Evolutionary conservation across 495 filamentous ascomycete species (phyloP), one percentile per base, ranked within the genome.

Genomic region (Hypoxylon fragiforme): DNA sequence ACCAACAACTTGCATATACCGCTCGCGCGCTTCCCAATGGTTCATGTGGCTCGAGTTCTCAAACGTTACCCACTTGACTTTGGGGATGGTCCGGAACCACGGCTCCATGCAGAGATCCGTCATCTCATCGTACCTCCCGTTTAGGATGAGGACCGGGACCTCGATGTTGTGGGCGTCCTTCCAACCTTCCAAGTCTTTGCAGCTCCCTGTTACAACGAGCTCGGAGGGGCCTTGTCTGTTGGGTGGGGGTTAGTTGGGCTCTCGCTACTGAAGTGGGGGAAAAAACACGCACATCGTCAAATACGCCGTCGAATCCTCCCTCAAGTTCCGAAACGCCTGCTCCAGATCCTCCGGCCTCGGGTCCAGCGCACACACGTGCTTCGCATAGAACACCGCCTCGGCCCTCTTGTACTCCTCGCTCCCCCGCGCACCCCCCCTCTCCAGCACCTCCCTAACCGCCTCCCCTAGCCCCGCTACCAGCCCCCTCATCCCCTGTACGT

Each of bases 41-140:
- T 66, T 63, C 58, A 74, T 70, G 63, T 81, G 78, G 36, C 70
- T 73, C n/a, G 71, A 68, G 30, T 75, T 66, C 20, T 65, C 62
- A 19, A 80, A 68, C 3, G 60, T 69, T 13, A 77, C 62, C 77
- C 78, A 80, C 47, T 71, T 77, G 20, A 76, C 73, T 22, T 72
- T 73, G 9, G 58, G 36, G 30, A 79, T 77, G 2, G 47, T 38
- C 22, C 65, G 45, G 51, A 78, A 78, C 64, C 72, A 81, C 1
- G 75, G 75, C 42, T 63, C 62, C 1, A 73, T 62, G 12, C 61
- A 59, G 7, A 64, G 35, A 40, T 80, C 76, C 44, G 68, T 69
- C 7, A 70, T 70, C 50, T 77, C 74, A 45, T 83, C 80, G 30
- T 77, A 74, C 12, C 65, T 51, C 0, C 78, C 77, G 47, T 83